phyloP scores from a whole-genome alignment of 179 eudicot genomes.

The Nepenthes alata region DNA sequence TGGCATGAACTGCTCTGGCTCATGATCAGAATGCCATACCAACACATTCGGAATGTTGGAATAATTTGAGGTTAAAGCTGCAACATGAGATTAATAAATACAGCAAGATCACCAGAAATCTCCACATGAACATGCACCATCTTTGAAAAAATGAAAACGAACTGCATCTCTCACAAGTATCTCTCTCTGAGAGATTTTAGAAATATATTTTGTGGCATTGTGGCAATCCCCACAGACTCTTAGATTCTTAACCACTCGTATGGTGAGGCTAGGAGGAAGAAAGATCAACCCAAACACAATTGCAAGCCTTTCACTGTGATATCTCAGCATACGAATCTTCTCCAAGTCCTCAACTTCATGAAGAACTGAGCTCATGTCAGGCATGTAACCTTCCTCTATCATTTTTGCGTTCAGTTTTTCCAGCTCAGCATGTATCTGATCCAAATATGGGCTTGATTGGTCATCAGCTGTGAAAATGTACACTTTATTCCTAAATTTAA shows the following conservation, averaged over 20 bases:
- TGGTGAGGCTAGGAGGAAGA: conserved; percentile 49
- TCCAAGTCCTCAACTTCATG: conserved; percentile 76
- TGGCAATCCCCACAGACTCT: conserved; percentile 93
- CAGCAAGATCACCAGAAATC: conserved; percentile 66
- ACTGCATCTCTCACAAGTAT: conserved; percentile 91
- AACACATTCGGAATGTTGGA: no score
- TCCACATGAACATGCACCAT: conserved; percentile 96
- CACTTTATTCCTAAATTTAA: conserved; percentile 61
- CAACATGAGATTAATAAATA: neutral
- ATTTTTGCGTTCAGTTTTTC: conserved; percentile 47
- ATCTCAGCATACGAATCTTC: conserved; percentile 61
- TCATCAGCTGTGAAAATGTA: conserved; percentile 87
- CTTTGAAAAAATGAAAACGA: conserved; percentile 81
- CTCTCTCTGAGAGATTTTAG: conserved; percentile 77
- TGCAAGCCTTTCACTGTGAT: conserved; percentile 93
- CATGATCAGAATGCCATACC: no score
- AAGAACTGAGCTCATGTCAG: conserved; percentile 58
- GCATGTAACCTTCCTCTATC: conserved; percentile 66
- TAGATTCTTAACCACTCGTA: conserved; percentile 79
- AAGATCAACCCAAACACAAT: conserved; percentile 85
- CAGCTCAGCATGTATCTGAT: conserved; percentile 48
- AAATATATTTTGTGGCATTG: conserved; percentile 69
- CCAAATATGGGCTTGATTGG: conserved; percentile 59
- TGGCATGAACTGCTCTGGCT: no score
- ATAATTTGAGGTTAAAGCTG: neutral